Conservation (phyloP, 371 early-diverging fungal species). For the Syncephalastrum sp. region DNA sequence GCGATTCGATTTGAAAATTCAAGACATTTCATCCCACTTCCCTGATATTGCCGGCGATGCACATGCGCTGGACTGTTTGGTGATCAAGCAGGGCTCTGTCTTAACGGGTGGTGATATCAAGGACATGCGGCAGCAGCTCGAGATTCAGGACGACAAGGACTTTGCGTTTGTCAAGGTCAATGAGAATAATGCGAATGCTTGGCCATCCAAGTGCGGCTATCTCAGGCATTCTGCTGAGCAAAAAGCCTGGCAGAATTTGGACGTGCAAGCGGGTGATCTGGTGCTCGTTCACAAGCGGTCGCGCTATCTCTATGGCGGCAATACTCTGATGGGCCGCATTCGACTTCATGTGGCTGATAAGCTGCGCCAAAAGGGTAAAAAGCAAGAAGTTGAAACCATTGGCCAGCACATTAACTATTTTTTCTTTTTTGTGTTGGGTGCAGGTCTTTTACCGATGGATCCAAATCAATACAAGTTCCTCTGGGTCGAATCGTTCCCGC, state of each 20-base stretch:
- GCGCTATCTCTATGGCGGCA: constrained; percentile 63
- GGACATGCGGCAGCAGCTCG: constrained; percentile 29
- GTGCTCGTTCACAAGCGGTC: constrained; percentile 62
- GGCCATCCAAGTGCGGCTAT: constrained; percentile 49
- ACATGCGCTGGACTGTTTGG: constrained; percentile 40
- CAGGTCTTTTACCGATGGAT: constrained; percentile 45
- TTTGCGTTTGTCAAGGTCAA: constrained; percentile 57
- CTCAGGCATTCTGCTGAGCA: constrained; percentile 22
- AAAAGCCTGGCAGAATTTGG: constrained; percentile 17
- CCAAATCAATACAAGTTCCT: constrained; percentile 64
- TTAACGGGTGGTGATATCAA: constrained; percentile 41
- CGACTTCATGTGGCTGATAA: constrained; percentile 59
- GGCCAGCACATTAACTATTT: not conserved
- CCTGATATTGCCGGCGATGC: constrained; percentile 24
- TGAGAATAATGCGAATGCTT: constrained; percentile 52
- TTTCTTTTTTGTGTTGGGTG: not conserved
- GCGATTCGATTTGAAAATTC: constrained; percentile 72
- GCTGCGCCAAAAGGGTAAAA: constrained; percentile 56
- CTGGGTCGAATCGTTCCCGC: constrained; percentile 90
- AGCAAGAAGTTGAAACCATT: not conserved
- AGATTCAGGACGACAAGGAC: constrained; percentile 29
- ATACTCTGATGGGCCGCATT: constrained; percentile 75
- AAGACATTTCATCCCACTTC: constrained; percentile 34
- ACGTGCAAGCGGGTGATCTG: constrained; percentile 58
- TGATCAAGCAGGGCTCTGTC: constrained; percentile 38